Evolutionary conservation across 805 yeast genomes (phyloP).

Genomic region (Candida broadrunensis): DNA sequence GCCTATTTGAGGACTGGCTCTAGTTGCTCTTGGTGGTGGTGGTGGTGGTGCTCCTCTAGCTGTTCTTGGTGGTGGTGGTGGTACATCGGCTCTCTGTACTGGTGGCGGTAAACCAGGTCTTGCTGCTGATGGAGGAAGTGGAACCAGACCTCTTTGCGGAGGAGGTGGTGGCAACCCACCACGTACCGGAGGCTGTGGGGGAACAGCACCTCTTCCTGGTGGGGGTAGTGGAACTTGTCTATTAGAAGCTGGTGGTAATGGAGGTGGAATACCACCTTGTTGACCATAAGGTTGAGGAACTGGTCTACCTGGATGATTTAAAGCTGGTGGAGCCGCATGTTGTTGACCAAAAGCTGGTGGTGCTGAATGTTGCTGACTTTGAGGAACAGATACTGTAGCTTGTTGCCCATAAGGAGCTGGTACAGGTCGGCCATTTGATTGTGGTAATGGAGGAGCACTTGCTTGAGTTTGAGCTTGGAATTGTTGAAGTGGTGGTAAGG

Average conservation of each 20-base stretch:
- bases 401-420: constrained; percentile 9
- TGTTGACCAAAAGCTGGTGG: constrained; percentile 3
- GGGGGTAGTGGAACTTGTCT: constrained; percentile 13
- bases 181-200: constrained; percentile 18
- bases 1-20: constrained; percentile 8
- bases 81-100: too few relatives aligned
- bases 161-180: constrained; percentile 21
- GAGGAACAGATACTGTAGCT: too few relatives aligned
- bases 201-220: constrained; percentile 9
- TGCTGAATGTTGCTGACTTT: not conserved
- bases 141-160: constrained; percentile 16
- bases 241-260: constrained; percentile 8
- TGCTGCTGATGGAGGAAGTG: constrained; percentile 34
- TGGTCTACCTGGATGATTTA: not conserved
- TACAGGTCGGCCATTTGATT: constrained; percentile 17
- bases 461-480: constrained; percentile 7
- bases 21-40: constrained; percentile 20
- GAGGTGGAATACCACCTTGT: constrained; percentile 2
- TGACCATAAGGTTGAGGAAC: constrained; percentile 12
- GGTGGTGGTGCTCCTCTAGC: constrained; percentile 20
- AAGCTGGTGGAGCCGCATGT: constrained; percentile 1
- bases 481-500: constrained; percentile 1
- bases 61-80: constrained; percentile 19
- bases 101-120: constrained; percentile 22
- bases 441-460: constrained; percentile 20